Conservation (phyloP, 2,329 filamentous ascomycete genomes). For the Phialophora tarda region DNA sequence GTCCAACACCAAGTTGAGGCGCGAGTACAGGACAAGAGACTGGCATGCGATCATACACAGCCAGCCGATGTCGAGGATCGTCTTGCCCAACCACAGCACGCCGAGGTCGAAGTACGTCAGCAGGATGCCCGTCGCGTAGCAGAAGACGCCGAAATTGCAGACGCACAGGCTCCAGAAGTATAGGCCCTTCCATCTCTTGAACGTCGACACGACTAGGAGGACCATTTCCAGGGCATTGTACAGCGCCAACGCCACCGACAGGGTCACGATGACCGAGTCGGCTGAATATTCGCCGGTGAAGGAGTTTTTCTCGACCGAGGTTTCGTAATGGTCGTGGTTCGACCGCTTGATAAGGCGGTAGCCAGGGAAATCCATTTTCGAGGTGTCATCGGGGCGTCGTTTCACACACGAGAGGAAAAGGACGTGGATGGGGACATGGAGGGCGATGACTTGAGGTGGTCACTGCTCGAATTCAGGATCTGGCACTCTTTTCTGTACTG, state of each 20-base stretch:
- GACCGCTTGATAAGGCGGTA: background rate
- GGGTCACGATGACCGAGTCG: conserved; percentile 16
- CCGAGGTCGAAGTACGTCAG: conserved; percentile 52
- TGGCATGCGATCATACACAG: conserved; percentile 56
- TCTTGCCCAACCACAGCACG: conserved; percentile 46
- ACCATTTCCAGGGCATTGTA: conserved; percentile 58
- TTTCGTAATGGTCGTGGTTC: conserved; percentile 4
- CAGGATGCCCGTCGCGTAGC: conserved; percentile 54
- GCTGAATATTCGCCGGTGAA: conserved; percentile 19
- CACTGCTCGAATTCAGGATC: background rate
- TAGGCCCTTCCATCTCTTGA: conserved; percentile 52
- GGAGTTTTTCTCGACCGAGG: conserved; percentile 7
- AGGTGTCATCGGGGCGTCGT: background rate
- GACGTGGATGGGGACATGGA: background rate
- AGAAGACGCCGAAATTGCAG: conserved; percentile 51
- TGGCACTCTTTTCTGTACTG: background rate
- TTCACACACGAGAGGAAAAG: background rate
- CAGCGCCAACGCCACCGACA: conserved; percentile 46
- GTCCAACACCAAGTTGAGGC: conserved; percentile 53
- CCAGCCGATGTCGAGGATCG: conserved; percentile 53
- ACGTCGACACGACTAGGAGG: conserved; percentile 55
- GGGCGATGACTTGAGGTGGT: background rate
- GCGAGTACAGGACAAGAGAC: conserved; percentile 57
- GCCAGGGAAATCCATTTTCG: background rate
- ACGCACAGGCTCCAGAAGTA: conserved; percentile 58